phyloP scores from a whole-genome alignment of 768 basidiomycete species.

The Mycena metata region DNA sequence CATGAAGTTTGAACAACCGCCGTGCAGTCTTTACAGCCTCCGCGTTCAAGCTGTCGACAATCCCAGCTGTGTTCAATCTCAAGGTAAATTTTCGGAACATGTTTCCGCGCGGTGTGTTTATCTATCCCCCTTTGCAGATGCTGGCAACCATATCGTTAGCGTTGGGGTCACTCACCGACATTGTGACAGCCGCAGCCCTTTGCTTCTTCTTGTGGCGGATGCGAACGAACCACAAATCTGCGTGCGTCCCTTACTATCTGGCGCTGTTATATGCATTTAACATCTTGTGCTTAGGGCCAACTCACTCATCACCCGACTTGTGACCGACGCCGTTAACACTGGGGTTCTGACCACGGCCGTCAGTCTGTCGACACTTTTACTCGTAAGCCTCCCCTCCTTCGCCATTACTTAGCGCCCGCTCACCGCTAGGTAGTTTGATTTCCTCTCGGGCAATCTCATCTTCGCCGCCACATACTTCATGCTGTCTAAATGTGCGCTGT shows the following conservation, averaged over 20 bases:
- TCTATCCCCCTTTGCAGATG: constrained; percentile 48
- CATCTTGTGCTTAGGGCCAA: constrained; percentile 58
- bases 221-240: constrained; percentile 61
- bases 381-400: constrained; percentile 55
- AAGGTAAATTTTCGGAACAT: constrained; percentile 51
- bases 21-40: constrained; percentile 60
- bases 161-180: constrained; percentile 68
- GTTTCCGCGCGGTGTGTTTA: too few species aligned
- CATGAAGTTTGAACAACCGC: background rate
- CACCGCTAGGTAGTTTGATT: constrained; percentile 62
- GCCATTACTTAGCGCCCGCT: constrained; percentile 3
- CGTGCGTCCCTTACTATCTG: constrained; percentile 48
- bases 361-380: constrained; percentile 65
- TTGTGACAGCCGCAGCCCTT: constrained; percentile 68
- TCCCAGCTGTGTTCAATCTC: constrained; percentile 59
- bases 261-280: background rate
- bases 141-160: constrained; percentile 67
- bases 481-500: constrained; percentile 70
- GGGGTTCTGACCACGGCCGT: constrained; percentile 69
- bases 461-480: constrained; percentile 75
- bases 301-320: constrained; percentile 69
- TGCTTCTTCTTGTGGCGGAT: constrained; percentile 72
- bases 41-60: constrained; percentile 58
- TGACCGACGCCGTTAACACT: constrained; percentile 74
- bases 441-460: constrained; percentile 66